Base-by-base conservation (phyloP, 2,329 filamentous ascomycete genomes). In the Trichoderma atrobrunneum region DNA sequence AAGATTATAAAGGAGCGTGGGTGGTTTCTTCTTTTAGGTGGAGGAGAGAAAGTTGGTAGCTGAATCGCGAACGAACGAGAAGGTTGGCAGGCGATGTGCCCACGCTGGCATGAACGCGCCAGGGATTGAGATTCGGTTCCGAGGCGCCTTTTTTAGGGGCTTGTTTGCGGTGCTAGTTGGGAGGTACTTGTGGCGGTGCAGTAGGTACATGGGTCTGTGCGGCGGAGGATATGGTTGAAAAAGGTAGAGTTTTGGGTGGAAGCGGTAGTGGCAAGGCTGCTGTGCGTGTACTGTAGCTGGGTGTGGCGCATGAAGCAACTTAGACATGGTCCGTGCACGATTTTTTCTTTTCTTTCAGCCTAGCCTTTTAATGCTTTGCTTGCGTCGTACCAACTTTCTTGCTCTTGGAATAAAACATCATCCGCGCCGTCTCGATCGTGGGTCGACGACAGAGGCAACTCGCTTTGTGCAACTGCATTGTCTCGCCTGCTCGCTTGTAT, bases 341-440 rank as follows among this genome's bases (percentile, higher is more conserved):
- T 73, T 75, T 78, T 79, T 79, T 30, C 30, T 78, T 79, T 78
- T 60, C 56, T 76, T 73, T 69, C 67, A 36, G 30, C 62, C 56
- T 61, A 54, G 59, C 59, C 12, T 62, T 51, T 51, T 43, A 4
- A n/a, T 51, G 43, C 43, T 48, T 21, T 48, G 43, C 18, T 16
- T 51, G 43, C 18, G 43, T 51, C 43, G 43, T 10, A 21, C n/a
- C 32, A 18, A 7, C 6, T 43, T 24, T 28, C 34, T 14, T 36
- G 18, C 11, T 16, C 21, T 51, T 71, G 7, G 34, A 66, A 66
- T 54, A 67, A 39, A 61, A 21, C 54, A 59, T 71, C 54, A 48
- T 71, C 39, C 48, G 69, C 69, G 26, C 66, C 36, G 14, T 56
- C 56, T 48, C 66, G 34, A 61, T 61, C 36, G n/a, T n/a, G n/a